Conservation (phyloP, 371 early-diverging fungal genomes). For the Nematocida ausubeli region DNA sequence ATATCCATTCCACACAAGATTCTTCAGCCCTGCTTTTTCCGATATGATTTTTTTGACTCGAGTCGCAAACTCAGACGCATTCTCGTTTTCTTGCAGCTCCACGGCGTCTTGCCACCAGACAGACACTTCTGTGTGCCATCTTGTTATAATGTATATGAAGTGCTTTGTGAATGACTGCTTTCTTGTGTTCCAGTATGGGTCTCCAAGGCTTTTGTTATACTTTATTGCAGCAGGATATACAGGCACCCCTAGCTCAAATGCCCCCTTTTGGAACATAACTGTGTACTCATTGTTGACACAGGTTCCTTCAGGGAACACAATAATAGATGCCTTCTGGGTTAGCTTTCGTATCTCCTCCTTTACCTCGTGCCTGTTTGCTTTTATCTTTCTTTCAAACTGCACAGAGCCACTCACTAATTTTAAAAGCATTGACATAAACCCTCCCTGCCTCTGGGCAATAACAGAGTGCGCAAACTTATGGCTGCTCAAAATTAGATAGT, state of each 20-base stretch:
- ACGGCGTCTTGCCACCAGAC: constrained; percentile 66
- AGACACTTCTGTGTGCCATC: constrained; percentile 70
- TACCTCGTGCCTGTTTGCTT: constrained; percentile 70
- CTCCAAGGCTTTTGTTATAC: constrained; percentile 69
- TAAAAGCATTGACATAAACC: constrained; percentile 72
- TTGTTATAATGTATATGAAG: constrained; percentile 73
- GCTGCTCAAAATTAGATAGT: constrained; percentile 73
- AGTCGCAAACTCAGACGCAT: constrained; percentile 70
- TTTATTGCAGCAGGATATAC: constrained; percentile 72
- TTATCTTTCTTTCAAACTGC: constrained; percentile 73
- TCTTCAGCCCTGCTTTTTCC: constrained; percentile 69
- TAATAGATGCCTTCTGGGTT: constrained; percentile 69
- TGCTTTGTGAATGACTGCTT: constrained; percentile 71
- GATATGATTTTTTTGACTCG: constrained; percentile 71
- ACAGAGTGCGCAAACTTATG: constrained; percentile 74
- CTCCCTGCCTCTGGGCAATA: constrained; percentile 73
- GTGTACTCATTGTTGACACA: constrained; percentile 78
- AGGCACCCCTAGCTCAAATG: constrained; percentile 74
- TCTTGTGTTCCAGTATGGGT: constrained; percentile 74
- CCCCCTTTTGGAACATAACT: constrained; percentile 79
- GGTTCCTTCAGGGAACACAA: constrained; percentile 81
- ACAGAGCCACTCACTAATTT: constrained; percentile 72
- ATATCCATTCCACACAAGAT: constrained; percentile 72
- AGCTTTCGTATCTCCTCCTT: constrained; percentile 69
- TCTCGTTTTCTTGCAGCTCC: constrained; percentile 61